Base-by-base conservation (phyloP, 495 filamentous ascomycete species). In the Penicillium simplicissimum region DNA sequence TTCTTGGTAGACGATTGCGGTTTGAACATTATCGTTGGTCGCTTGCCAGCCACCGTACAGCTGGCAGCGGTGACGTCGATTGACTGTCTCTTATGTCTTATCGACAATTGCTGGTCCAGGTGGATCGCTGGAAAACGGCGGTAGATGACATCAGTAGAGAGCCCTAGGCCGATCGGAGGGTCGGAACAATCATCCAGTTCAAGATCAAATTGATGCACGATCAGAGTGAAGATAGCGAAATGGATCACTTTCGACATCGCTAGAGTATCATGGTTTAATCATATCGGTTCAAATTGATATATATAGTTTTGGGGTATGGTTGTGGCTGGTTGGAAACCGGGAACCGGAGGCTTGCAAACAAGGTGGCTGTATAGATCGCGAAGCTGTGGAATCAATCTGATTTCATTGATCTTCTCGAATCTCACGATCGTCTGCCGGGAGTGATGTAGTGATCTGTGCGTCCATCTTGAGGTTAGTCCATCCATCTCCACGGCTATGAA, bases 141-240 rank as follows among this genome's bases (percentile, higher is more conserved):
- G 51, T 19, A 53, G 28, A 53, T 53, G 51, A 53, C 51, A 53
- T 53, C 51, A 53, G 51, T 17, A 28, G 7, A 23, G 28, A 21
- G n/a, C n/a, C n/a, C n/a, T n/a, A n/a, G 51, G 51, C 31, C 19
- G 31, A 36, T 34, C 31, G 51, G 51, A 25, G 11, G 23, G 14
- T 52, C 9, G 1, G 23, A 25, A 25, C 23, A 25, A 25, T 25
- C 23, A 25, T 25, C 23, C 23, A 25, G 23, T 25, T 25, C 1
- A 52, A n/a, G n/a, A 19, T 42, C 7, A 7, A 19, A 42, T 9
- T 42, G 6, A 4, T 31, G 28, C 28, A 31, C 3, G 28, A 31
- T 31, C 3, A 31, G 28, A 42, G 40, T 42, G 7, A 8, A 8
- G 40, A 42, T 42, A 42, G 40, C n/a, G 17, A 9, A 9, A 7